Conservation (phyloP, 1,284 basidiomycete genomes). For the Ustilago loliicola region DNA sequence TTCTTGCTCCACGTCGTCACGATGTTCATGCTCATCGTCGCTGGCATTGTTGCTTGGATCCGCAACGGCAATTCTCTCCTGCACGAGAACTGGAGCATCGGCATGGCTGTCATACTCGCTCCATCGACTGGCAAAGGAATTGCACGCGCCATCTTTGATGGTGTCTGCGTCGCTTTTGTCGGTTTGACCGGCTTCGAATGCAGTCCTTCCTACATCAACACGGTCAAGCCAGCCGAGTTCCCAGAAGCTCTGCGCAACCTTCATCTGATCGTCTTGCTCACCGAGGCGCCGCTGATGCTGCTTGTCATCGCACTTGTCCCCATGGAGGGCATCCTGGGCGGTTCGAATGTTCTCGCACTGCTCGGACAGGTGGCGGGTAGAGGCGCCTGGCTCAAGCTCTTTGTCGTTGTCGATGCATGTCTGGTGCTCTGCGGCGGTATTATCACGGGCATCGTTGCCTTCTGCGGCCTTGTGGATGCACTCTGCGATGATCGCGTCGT, state of each 20-base stretch:
- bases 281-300: conserved; percentile 58
- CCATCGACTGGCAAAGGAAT: conserved; percentile 37
- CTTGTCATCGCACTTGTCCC: conserved; percentile 51
- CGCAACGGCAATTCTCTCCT: conserved; percentile 40
- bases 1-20: conserved; percentile 50
- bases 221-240: conserved; percentile 54
- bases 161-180: conserved; percentile 56
- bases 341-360: conserved; percentile 51
- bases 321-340: conserved; percentile 33
- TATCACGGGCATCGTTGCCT: conserved; percentile 55
- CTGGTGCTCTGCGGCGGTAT: conserved; percentile 60
- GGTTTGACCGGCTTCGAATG: conserved; percentile 61
- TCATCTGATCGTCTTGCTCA: conserved; percentile 45
- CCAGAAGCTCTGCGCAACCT: conserved; percentile 54
- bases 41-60: conserved; percentile 51
- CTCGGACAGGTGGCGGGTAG: conserved; percentile 36
- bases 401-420: conserved; percentile 55
- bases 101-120: conserved; percentile 24
- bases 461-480: conserved; percentile 44
- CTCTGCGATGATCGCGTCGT: conserved; percentile 74
- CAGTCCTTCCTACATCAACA: conserved; percentile 54
- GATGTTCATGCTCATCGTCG: conserved; percentile 57
- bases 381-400: conserved; percentile 51
- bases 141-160: conserved; percentile 54
- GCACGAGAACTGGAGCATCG: conserved; percentile 46